Conservation (phyloP, 2,329 filamentous ascomycete genomes). For the Talaromyces sp. region DNA sequence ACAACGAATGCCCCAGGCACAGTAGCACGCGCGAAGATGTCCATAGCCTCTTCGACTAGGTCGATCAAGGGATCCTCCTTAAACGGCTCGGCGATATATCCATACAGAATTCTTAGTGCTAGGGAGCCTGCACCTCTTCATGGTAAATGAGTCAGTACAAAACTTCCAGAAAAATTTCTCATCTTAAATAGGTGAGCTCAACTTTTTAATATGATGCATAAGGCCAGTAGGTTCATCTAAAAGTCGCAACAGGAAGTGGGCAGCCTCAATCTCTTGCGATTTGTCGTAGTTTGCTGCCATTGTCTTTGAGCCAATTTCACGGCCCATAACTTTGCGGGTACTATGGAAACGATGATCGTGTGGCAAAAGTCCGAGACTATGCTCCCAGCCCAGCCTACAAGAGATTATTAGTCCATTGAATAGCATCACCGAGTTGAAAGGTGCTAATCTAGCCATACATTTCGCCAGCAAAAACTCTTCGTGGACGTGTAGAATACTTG, state of each 20-base stretch:
- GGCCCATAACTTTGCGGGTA: conserved; percentile 42
- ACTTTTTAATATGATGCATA: conserved; percentile 39
- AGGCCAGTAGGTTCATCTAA: conserved; percentile 34
- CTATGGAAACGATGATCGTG: conserved; percentile 35
- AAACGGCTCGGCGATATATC: conserved; percentile 39
- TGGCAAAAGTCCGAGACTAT: conserved; percentile 27
- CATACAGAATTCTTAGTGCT: conserved; percentile 40
- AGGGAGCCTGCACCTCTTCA: conserved; percentile 32
- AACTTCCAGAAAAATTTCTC: too few relatives aligned
- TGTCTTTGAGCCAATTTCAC: conserved; percentile 40
- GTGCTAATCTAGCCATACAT: conserved; percentile 36
- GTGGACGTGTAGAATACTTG: conserved; percentile 24
- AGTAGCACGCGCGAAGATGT: conserved; percentile 34
- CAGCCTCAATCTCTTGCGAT: conserved; percentile 42
- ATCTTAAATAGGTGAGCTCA: not conserved
- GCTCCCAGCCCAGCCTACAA: conserved; percentile 33
- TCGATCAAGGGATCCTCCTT: conserved; percentile 40
- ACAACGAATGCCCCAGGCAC: conserved; percentile 42
- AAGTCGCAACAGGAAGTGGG: conserved; percentile 41
- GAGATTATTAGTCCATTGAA: not conserved
- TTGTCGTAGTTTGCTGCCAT: conserved; percentile 34
- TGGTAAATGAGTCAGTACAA: not conserved
- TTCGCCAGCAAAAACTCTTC: conserved; percentile 26
- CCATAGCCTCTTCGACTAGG: conserved; percentile 34
- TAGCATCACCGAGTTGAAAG: conserved; percentile 1